Conservation (phyloP, 305 asterid species). For the Andrographis paniculata region DNA sequence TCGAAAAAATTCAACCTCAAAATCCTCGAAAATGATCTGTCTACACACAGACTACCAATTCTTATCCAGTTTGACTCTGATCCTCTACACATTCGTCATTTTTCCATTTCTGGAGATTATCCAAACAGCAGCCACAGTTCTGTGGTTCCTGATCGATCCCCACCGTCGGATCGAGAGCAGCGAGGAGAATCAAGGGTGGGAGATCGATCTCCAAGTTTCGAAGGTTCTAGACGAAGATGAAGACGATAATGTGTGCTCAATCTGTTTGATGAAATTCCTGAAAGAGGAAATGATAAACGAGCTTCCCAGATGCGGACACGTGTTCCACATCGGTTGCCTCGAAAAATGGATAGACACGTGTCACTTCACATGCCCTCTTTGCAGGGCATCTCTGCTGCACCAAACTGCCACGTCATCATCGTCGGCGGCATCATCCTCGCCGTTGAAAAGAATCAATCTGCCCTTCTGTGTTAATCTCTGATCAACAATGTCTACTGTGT, state of each 20-base stretch:
- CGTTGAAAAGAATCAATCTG: too few relatives aligned
- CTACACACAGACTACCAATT: conserved; percentile 22
- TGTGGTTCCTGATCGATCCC: not conserved
- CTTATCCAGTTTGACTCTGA: conserved; percentile 12
- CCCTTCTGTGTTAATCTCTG: too few relatives aligned
- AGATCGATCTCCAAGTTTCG: conserved; percentile 24
- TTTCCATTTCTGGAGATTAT: not conserved
- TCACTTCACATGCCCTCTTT: conserved; percentile 62
- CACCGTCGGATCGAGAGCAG: not conserved
- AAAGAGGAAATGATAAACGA: conserved; percentile 36
- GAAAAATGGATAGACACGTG: conserved; percentile 48
- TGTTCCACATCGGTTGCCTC: conserved; percentile 54
- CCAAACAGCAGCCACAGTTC: not conserved
- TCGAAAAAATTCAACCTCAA: too few relatives aligned
- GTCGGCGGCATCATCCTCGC: too few relatives aligned
- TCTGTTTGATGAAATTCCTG: conserved; percentile 47
- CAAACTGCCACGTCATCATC: conserved; percentile 7
- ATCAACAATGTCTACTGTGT: too few relatives aligned
- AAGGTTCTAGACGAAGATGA: not conserved
- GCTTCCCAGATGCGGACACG: conserved; percentile 43
- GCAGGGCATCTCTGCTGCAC: conserved; percentile 38
- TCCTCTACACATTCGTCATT: not conserved
- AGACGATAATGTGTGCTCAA: conserved; percentile 35
- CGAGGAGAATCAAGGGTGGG: not conserved
- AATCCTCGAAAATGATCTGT: conserved; percentile 28